Evolutionary conservation across 257 asterid genomes (phyloP).

Genomic region (Craterostigma plantagineum): DNA sequence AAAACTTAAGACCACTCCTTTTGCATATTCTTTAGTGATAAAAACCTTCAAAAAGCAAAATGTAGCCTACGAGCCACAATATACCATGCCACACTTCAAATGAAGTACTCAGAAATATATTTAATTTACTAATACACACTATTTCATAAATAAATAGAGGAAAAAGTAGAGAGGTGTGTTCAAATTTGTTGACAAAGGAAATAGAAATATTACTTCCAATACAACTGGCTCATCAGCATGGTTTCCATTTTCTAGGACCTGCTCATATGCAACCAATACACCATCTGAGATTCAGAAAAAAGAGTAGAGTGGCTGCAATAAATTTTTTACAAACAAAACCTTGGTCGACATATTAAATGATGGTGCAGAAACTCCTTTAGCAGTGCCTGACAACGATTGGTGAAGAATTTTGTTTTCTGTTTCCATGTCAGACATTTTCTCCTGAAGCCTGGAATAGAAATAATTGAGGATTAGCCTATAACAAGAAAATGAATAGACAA

Average conservation of each 20-base stretch:
- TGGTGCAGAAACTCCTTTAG: conserved; percentile 20
- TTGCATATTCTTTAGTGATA: no score
- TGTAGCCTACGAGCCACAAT: no score
- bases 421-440: conserved; percentile 77
- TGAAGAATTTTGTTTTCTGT: conserved; percentile 78
- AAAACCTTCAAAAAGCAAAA: not conserved
- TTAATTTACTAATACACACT: no score
- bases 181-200: not conserved
- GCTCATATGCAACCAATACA: conserved; percentile 14
- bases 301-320: conserved; percentile 7
- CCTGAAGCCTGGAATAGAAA: conserved; percentile 46
- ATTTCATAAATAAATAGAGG: no score
- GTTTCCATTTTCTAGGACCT: conserved; percentile 79
- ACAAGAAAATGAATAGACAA: not conserved
- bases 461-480: not conserved
- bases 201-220: conserved; percentile 26
- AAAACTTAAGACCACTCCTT: not conserved
- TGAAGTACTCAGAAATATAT: no score
- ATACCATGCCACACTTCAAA: no score
- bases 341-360: no score
- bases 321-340: no score
- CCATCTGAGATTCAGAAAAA: conserved; percentile 10
- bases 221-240: conserved; percentile 32
- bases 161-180: no score
- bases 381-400: conserved; percentile 63